A percentile compares a stretch with the other conserved stretches of the same genome.
Conservation (phyloP, 2,329 filamentous ascomycete species). For the Talaromyces verruculosus region DNA sequence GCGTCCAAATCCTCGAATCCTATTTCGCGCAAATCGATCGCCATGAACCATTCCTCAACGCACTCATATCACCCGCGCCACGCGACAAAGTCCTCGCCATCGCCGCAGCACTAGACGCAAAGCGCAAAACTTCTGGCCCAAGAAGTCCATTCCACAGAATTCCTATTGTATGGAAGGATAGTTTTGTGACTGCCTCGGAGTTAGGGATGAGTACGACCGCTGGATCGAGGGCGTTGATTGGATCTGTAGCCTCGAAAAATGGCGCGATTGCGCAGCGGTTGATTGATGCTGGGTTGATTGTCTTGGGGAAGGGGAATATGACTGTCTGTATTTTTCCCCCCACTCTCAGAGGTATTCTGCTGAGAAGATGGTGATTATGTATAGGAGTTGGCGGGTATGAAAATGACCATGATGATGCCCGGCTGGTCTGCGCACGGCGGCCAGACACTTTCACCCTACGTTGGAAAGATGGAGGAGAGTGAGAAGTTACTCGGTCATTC, state of each 20-base stretch:
- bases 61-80: conserved; percentile 16
- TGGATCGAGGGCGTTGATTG: conserved; percentile 23
- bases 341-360: too few relatives aligned
- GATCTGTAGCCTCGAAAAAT: conserved; percentile 12
- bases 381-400: conserved; percentile 9
- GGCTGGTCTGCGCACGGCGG: conserved; percentile 30
- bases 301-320: conserved; percentile 31
- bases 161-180: conserved; percentile 25
- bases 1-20: conserved; percentile 10
- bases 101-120: not conserved
- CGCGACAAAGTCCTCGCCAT: not conserved
- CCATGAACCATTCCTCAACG: conserved; percentile 17
- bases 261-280: conserved; percentile 20
- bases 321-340: not conserved
- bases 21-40: conserved; percentile 20
- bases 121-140: not conserved
- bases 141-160: conserved; percentile 14
- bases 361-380: too few relatives aligned
- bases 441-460: conserved; percentile 31
- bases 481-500: not conserved
- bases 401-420: conserved; percentile 18
- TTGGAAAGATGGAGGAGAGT: not conserved
- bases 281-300: conserved; percentile 27
- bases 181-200: conserved; percentile 22
- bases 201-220: conserved; percentile 26